Evolutionary conservation across 73 alveolate species (phyloP).

Genomic region (Strombidium stylifer): DNA sequence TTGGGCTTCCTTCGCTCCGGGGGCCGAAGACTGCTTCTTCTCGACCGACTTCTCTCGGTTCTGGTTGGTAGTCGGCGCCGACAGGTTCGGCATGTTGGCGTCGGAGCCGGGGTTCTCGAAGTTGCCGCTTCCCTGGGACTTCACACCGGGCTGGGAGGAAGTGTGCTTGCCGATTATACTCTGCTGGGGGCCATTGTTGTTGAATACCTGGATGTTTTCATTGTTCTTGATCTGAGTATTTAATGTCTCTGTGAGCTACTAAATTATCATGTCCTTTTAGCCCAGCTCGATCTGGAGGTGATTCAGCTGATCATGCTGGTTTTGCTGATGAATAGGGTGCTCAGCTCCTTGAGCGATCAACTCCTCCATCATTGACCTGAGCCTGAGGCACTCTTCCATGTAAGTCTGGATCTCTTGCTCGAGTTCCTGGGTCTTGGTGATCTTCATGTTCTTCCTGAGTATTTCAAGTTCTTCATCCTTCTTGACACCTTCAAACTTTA

Average conservation of each 20-base stretch:
- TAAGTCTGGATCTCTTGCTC: constrained; percentile 54
- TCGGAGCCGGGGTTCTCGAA: too few relatives aligned
- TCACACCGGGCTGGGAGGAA: background rate
- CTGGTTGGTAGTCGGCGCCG: too few relatives aligned
- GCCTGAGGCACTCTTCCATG: constrained; percentile 45
- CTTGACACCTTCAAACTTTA: background rate
- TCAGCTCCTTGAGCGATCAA: constrained; percentile 14
- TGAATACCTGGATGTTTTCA: too few relatives aligned
- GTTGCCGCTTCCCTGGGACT: background rate
- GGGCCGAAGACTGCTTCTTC: constrained; percentile 17
- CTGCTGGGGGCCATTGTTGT: too few relatives aligned
- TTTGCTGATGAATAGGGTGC: constrained; percentile 20
- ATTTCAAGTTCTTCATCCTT: constrained; percentile 37
- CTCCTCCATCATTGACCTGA: constrained; percentile 49
- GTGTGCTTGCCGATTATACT: too few relatives aligned
- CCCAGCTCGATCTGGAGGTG: background rate
- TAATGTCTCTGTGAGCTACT: too few relatives aligned
- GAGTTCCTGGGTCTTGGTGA: constrained; percentile 32
- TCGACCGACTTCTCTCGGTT: background rate
- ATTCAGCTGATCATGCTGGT: background rate
- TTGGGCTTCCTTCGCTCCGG: constrained; percentile 5
- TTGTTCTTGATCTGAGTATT: too few relatives aligned
- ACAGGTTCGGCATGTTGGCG: too few relatives aligned
- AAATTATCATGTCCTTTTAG: constrained; percentile 1
- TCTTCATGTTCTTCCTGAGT: constrained; percentile 27